These are phyloP conservation scores for Boletellus sp. DNA, from an alignment of 768 basidiomycete species.

Conservation along the genomic window DNA sequence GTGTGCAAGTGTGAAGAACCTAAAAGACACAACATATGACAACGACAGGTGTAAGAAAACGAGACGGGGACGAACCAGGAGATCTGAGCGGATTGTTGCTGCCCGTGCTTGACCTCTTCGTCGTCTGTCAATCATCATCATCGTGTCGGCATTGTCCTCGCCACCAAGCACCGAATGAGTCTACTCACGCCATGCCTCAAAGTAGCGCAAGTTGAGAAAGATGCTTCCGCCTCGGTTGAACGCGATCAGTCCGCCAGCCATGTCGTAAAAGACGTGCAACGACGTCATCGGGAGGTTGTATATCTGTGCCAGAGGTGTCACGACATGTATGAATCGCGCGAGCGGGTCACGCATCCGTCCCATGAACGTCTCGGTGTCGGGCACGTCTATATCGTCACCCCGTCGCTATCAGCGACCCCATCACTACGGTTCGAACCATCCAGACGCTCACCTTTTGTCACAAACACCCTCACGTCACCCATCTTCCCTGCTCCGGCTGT, in stretches of 20 bases:
- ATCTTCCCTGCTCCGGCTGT: slow-evolving; percentile 46
- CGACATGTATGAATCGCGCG: slow-evolving; percentile 69
- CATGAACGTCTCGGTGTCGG: slow-evolving; percentile 48
- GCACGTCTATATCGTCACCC: slow-evolving; percentile 46
- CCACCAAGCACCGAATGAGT: neutral
- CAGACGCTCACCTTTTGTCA: slow-evolving; percentile 50
- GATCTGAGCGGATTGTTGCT: slow-evolving; percentile 61
- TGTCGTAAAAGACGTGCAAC: slow-evolving; percentile 85
- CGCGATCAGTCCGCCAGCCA: slow-evolving; percentile 77
- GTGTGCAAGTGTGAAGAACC: slow-evolving; percentile 91
- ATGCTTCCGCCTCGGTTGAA: slow-evolving; percentile 90
- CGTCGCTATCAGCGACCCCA: neutral
- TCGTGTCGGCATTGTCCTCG: no score
- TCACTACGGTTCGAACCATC: no score
- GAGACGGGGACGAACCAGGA: slow-evolving; percentile 56
- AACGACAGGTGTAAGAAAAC: neutral
- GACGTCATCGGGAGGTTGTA: slow-evolving; percentile 72
- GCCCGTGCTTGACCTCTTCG: slow-evolving; percentile 51
- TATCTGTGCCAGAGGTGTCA: slow-evolving; percentile 60
- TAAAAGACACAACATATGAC: slow-evolving; percentile 19
- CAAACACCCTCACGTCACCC: slow-evolving; percentile 58
- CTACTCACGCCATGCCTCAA: slow-evolving; percentile 81
- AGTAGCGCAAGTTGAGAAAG: slow-evolving; percentile 86
- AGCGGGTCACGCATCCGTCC: slow-evolving; percentile 51
- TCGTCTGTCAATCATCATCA: slow-evolving; percentile 52